Conservation (phyloP, 495 filamentous ascomycete genomes). For the Penicillium nucicola region DNA sequence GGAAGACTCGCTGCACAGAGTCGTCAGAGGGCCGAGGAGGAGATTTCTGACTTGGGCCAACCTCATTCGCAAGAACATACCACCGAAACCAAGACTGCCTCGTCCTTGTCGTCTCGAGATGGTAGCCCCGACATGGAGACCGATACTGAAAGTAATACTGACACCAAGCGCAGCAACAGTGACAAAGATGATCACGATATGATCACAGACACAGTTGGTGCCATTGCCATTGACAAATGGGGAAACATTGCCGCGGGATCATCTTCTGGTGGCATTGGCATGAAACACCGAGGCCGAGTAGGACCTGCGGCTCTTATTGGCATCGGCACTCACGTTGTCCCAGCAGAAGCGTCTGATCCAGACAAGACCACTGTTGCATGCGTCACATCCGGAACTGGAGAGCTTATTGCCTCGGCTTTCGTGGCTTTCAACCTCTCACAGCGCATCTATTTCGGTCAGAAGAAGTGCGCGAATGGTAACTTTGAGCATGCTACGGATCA, state of each 20-base stretch:
- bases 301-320: conserved; percentile 92
- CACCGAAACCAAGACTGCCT: neutral
- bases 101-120: neutral
- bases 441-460: conserved; percentile 65
- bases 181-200: conserved; percentile 28
- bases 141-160: neutral
- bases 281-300: conserved; percentile 90
- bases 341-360: conserved; percentile 57
- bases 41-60: no score
- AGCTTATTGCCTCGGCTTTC: conserved; percentile 92
- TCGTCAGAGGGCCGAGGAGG: neutral
- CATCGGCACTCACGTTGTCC: conserved; percentile 84
- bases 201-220: conserved; percentile 92
- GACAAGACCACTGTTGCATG: conserved; percentile 64
- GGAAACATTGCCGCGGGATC: conserved; percentile 95
- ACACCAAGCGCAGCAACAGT: neutral
- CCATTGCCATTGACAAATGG: conserved; percentile 80
- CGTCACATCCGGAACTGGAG: conserved; percentile 90
- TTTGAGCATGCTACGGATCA: conserved; percentile 68
- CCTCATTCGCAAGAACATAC: no score
- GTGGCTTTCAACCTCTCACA: conserved; percentile 76
- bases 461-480: conserved; percentile 53
- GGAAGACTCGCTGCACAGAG: neutral
- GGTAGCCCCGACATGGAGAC: neutral
- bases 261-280: conserved; percentile 97